phyloP scores from a whole-genome alignment of 768 basidiomycete species.

The Mycena sanguinolenta region DNA sequence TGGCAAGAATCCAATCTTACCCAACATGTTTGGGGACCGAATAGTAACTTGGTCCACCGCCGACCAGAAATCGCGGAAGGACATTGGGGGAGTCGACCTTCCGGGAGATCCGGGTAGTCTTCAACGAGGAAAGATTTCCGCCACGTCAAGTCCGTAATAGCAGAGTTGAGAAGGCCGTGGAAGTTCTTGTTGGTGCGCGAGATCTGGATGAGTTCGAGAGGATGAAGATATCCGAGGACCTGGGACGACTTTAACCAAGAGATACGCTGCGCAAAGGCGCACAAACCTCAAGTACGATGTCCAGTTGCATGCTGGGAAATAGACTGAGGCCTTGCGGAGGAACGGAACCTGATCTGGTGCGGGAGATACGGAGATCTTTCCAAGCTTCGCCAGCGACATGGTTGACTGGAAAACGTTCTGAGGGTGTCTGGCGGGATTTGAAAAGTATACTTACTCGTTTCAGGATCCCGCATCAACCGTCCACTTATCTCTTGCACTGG shows the following conservation, averaged over 20 bases:
- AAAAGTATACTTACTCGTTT: not conserved
- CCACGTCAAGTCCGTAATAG: conserved; percentile 20
- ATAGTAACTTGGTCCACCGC: conserved; percentile 25
- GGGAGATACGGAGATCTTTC: conserved; percentile 10
- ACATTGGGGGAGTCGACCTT: not conserved
- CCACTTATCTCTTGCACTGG: not conserved
- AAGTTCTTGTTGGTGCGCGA: conserved; percentile 13
- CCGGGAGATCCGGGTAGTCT: not conserved
- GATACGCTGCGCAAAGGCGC: not conserved
- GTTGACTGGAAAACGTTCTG: not conserved
- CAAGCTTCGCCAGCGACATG: not conserved
- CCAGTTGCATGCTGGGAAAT: conserved; percentile 10
- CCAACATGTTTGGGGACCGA: conserved; percentile 19
- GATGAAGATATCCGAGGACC: conserved; percentile 23
- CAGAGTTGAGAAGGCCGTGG: conserved; percentile 5
- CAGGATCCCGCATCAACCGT: not conserved
- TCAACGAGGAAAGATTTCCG: conserved; percentile 19
- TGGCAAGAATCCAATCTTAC: conserved; percentile 2
- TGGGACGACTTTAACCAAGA: not conserved
- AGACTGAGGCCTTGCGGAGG: not conserved
- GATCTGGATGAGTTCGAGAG: conserved; percentile 16
- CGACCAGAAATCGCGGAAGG: conserved; percentile 6
- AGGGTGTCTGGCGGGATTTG: not conserved
- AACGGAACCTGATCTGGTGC: not conserved
- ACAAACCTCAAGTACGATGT: conserved; percentile 22